Base-by-base conservation (phyloP, 768 basidiomycete genomes). In the Suillus sp. region DNA sequence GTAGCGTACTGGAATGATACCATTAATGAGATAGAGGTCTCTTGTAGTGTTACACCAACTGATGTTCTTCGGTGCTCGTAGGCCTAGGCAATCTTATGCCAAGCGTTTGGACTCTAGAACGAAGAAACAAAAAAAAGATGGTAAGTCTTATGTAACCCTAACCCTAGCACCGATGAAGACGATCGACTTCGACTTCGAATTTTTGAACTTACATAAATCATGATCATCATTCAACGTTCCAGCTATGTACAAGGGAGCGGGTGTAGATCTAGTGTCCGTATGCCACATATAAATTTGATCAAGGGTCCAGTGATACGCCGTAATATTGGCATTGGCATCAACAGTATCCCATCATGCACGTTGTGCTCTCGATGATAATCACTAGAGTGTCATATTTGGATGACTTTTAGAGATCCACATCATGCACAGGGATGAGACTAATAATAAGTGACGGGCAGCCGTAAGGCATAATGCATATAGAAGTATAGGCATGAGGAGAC, bases 1-100 rank as follows among this genome's bases (percentile, higher is more conserved):
- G 64, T 60, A 37, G 47, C 87, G 72, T 66, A 90, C 88, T 86
- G 86, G 68, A 91, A 91, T 13, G 90, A 91, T 18, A 91, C 90
- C 90, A 91, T 89, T 60, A 62, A 64, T 37, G n/a, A n/a, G n/a
- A 27, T 61, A 42, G 27, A 32, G 25, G 8, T 27, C 25, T 40
- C 38, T 40, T 57, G 18, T 57, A 2, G 18, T 13, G 5, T 27
- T 40, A 27, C 25, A 56, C 22, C 35, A 4, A 56, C 22, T 14
- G 25, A 57, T 6, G 40, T 57, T 5, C 25, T 22, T 37, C 14
- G 4, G 55, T 25, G 20, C 37, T 57, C 30, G 30, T 32, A 53
- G 32, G 10, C 20, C 18, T 53, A 32, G 32, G 51, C 18, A 32
- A 32, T n/a, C 6, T 53, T 53, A 13, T 53, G 51, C 51, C 32